phyloP scores from a whole-genome alignment of 257 asterid species.

The Rauvolfia tetraphylla region DNA sequence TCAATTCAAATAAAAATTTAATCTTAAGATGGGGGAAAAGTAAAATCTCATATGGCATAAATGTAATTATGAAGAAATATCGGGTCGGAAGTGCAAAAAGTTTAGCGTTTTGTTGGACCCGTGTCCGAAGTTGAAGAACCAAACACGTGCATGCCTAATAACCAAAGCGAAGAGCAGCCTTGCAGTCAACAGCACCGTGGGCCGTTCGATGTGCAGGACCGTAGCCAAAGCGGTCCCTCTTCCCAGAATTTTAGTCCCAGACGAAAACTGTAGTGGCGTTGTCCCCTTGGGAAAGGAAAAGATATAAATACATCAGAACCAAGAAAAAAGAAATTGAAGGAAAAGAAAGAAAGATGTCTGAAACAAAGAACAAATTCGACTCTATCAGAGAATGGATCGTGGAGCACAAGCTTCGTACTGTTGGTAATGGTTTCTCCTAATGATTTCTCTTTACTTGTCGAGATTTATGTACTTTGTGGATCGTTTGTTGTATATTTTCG shows the following conservation, averaged over 20 bases:
- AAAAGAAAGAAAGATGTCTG: slow-evolving; percentile 36
- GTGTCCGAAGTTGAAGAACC: neutral
- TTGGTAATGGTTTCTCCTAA: slow-evolving; percentile 37
- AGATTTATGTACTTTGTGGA: neutral
- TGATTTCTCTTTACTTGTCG: neutral
- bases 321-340: neutral
- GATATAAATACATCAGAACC: neutral
- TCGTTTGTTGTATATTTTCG: neutral
- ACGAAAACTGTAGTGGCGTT: neutral
- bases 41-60: neutral
- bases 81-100: neutral
- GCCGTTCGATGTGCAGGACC: neutral
- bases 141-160: neutral
- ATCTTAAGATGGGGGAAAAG: too few relatives aligned
- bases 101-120: neutral
- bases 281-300: neutral
- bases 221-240: neutral
- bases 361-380: slow-evolving; percentile 45
- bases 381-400: slow-evolving; percentile 74
- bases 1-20: too few relatives aligned
- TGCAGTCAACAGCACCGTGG: neutral
- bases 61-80: neutral
- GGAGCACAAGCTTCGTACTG: slow-evolving; percentile 78
- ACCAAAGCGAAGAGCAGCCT: too few relatives aligned
- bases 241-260: neutral